Evolutionary conservation across 305 asterid genomes (phyloP).

Genomic region (Striga hermonthica): DNA sequence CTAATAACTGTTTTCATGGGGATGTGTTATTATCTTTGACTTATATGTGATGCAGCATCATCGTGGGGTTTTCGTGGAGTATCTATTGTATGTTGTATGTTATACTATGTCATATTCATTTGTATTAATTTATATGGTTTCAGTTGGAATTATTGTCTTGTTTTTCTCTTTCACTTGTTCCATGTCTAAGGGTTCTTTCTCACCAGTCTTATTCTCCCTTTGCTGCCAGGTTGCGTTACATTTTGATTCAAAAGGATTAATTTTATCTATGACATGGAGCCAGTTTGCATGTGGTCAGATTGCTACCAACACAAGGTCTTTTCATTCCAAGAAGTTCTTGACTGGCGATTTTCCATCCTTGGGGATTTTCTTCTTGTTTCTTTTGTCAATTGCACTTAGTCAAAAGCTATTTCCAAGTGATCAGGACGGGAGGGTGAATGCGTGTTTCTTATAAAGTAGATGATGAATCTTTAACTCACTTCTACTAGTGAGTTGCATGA

Average conservation of each 20-base stretch:
- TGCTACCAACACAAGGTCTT: slow-evolving; percentile 49
- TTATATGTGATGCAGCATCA: not conserved
- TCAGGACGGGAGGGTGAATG: slow-evolving; percentile 54
- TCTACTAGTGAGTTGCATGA: slow-evolving; percentile 51
- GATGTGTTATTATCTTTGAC: not conserved
- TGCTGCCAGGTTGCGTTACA: slow-evolving; percentile 46
- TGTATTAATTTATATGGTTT: not conserved
- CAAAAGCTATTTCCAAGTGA: slow-evolving; percentile 46
- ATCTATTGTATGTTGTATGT: not conserved
- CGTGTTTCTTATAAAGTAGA: slow-evolving; percentile 47
- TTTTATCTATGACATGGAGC: slow-evolving; percentile 67
- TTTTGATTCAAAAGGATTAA: slow-evolving; percentile 38
- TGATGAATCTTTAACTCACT: slow-evolving; percentile 50
- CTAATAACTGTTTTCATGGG: not conserved
- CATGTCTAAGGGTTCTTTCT: not conserved
- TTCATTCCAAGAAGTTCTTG: slow-evolving; percentile 64
- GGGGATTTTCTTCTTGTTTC: slow-evolving; percentile 83
- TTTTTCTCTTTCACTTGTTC: slow-evolving; percentile 7
- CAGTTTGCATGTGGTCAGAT: slow-evolving; percentile 56
- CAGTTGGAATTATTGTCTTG: not conserved
- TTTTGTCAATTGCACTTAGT: slow-evolving; percentile 90
- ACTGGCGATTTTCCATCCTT: slow-evolving; percentile 61
- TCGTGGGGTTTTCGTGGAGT: not conserved
- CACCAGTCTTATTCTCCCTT: slow-evolving; percentile 5
- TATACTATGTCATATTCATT: not conserved